Base-by-base conservation (phyloP, 352 stramenopile species). In the Pythium rishiriense region DNA sequence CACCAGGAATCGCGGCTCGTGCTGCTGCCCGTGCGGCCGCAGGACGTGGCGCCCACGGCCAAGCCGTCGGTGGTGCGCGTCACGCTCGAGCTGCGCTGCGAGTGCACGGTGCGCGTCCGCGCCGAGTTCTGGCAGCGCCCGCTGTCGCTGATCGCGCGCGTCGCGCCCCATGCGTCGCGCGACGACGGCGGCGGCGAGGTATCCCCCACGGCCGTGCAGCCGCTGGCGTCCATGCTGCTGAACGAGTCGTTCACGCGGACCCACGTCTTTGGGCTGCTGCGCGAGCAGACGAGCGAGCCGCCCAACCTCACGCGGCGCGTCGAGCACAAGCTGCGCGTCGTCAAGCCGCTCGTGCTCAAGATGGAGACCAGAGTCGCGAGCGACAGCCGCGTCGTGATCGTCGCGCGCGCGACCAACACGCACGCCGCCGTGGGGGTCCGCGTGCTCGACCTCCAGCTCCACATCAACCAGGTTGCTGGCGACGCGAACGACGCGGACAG, bases 361-460 rank as follows among this genome's bases (percentile, higher is more conserved):
- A 70, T 88, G 35, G 76, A 92, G 63, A 87, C 73, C 10, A 70
- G 73, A 10, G 66, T 78, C 22, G 47, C 88, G 7, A 52, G 56
- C n/a, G 58, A 50, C 19, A 64, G 63, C 26, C 78, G 74, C 15
- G 70, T 90, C 26, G 76, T 70, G 9, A 77, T 92, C 35, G 29
- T 88, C 10, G 78, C 79, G 48, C 71, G 70, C 41, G 79, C 66
- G 1, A 75, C 45, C 14, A 92, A 92, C 60, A 64, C 65, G 12
- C 76, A 88, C 61, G 51, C 62, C 42, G 64, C 61, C 14, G 45
- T 89, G 29, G 63, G 55, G 24, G 62, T 90, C 37, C 59, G 70
- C 3, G 71, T 90, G 56, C 71, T 82, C 39, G 81, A 92, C 57
- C 59, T 90, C 50, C 78, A 88, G 58, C 62, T 92, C 35, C 81